Evolutionary conservation across 2,329 filamentous ascomycete genomes (phyloP), one percentile per base, ranked within the genome.

Genomic region (Exophiala phaeomuriformis): DNA sequence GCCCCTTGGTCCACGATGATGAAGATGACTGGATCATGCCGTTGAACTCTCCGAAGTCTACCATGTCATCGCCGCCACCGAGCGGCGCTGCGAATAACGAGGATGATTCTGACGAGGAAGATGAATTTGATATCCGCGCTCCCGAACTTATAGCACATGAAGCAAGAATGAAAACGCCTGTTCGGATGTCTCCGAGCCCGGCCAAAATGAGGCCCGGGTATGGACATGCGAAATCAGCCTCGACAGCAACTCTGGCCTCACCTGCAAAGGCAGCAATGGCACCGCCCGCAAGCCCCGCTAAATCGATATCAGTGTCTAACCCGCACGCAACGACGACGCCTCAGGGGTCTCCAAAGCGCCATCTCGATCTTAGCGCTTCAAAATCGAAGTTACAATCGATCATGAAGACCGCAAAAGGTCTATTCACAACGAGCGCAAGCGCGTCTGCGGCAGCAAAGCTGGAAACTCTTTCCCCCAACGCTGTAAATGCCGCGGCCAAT

Each of bases 301-400:
- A 87, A 68, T 75, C 75, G 1, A 73, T 78, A 7, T 84, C 84
- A 0, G 76, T 80, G 1, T 82, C 82, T 0, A 81, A 82, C 55
- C 75, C 78, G 3, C 75, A 78, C 4, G 66, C 74, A 12, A 75
- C 81, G 8, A 83, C 79, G 10, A 83, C 79, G 47, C 80, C 81
- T 30, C 68, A 71, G 45, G 77, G 76, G 31, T 83, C 81, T 28
- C 81, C 81, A 30, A 67, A 63, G 63, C 77, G 68, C 72, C 79
- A 68, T 72, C 78, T 59, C 67, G 90, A 94, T 61, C 71, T 96
- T 55, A 95, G 90, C 69, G 89, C 93, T 48, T 90, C 93, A 30
- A 97, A 95, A 72, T 88, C 87, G 65, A 94, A 90, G 67, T 76
- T 97, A 45, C 94, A 91, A 44, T 95, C 90, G 6, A 90, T 95